These are phyloP conservation scores for Trapa incisa DNA, from an alignment of 345 rosid genomes.

Conservation along the genomic window DNA sequence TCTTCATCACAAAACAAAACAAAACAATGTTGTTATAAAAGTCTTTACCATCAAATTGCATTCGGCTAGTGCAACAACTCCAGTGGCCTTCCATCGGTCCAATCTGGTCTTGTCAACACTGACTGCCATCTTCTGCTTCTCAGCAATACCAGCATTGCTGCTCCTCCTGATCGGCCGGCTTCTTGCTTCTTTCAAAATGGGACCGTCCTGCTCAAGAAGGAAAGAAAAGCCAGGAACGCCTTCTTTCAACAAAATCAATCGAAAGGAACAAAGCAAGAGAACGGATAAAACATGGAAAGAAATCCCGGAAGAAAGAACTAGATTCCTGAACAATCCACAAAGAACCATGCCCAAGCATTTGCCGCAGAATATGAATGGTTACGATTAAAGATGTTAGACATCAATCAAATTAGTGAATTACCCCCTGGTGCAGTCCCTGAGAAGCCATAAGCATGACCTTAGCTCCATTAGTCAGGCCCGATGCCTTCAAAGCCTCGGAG, in stretches of 20 bases:
- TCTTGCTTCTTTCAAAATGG: conserved; percentile 50
- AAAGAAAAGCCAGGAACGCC: neutral
- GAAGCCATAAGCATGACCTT: conserved; percentile 86
- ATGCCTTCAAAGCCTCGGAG: conserved; percentile 47
- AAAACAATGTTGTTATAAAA: neutral
- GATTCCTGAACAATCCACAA: neutral
- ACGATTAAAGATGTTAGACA: neutral
- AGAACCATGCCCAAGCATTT: neutral
- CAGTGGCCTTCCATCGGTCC: conserved; percentile 68
- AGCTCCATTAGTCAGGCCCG: conserved; percentile 51
- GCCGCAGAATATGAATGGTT: too few species aligned
- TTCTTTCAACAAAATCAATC: neutral
- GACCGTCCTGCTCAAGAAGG: conserved; percentile 45
- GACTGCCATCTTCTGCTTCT: conserved; percentile 17
- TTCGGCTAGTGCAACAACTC: conserved; percentile 58
- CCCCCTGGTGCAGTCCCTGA: conserved; percentile 96
- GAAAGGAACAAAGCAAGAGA: neutral
- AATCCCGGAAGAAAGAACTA: too few species aligned
- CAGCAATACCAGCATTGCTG: conserved; percentile 9
- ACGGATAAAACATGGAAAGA: too few species aligned
- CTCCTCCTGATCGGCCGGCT: conserved; percentile 36
- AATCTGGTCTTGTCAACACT: conserved; percentile 32
- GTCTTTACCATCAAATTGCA: conserved; percentile 51
- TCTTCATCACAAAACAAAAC: neutral
- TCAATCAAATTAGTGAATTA: conserved; percentile 8